Percentiles rank a stretch among this genome's conserved stretches.
phyloP scores from a whole-genome alignment of 345 rosid species.

The Ricinus communis region DNA sequence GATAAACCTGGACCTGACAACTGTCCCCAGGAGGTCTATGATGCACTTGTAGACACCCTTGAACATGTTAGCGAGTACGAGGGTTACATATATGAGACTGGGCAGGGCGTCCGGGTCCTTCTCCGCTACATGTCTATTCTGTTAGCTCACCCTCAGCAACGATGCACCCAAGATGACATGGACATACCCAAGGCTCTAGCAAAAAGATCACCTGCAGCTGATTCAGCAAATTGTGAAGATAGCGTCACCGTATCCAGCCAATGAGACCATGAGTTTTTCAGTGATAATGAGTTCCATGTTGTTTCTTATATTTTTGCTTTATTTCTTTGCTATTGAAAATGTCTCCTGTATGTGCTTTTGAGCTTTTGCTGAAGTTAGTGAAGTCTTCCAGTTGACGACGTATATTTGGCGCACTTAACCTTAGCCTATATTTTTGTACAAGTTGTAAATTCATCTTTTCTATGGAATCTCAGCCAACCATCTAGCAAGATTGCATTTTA shows the following conservation, averaged over 20 bases:
- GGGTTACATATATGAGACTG: conserved; percentile 81
- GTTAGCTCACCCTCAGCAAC: conserved; percentile 84
- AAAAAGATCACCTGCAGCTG: conserved; percentile 56
- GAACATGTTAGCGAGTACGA: conserved; percentile 81
- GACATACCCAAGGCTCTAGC: conserved; percentile 74
- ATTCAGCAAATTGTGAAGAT: conserved; percentile 51
- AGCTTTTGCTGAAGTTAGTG: not conserved
- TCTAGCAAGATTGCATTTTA: not conserved
- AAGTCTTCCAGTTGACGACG: not conserved
- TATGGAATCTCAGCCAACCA: not conserved
- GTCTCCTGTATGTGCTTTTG: not conserved
- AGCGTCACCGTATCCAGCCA: conserved; percentile 45
- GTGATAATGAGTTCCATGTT: not conserved
- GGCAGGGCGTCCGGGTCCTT: conserved; percentile 68
- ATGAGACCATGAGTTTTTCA: conserved; percentile 28
- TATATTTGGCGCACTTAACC: not conserved
- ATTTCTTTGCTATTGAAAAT: not conserved
- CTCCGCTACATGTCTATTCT: conserved; percentile 65
- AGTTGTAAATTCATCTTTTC: conserved; percentile 3
- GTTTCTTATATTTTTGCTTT: not conserved
- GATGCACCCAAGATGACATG: conserved; percentile 67
- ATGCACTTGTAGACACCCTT: conserved; percentile 71
- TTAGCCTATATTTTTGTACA: not conserved
- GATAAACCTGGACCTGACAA: conserved; percentile 88
- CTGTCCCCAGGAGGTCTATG: conserved; percentile 86